Conservation (phyloP, 208 protist species). For the Wallacemonas sp. region DNA sequence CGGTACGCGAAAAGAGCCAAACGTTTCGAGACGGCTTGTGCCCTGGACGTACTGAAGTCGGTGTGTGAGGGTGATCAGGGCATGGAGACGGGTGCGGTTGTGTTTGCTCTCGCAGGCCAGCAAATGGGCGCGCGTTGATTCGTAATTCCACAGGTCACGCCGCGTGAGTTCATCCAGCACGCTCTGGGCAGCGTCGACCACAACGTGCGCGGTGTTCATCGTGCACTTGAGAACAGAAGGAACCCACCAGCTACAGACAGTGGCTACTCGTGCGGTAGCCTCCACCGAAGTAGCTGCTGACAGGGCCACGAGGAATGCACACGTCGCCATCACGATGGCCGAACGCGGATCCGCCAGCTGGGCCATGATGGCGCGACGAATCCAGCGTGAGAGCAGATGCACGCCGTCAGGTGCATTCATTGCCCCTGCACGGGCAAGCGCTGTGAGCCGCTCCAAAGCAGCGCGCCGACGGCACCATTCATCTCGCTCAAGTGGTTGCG, state of each 20-base stretch:
- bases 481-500: constrained; percentile 1
- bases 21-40: constrained; percentile 22
- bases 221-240: constrained; percentile 33
- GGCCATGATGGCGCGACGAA: constrained; percentile 14
- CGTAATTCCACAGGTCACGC: constrained; percentile 34
- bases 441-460: constrained; percentile 26
- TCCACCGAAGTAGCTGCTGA: constrained; percentile 10
- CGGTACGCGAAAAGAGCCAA: constrained; percentile 29
- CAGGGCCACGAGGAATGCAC: constrained; percentile 16
- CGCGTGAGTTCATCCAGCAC: constrained; percentile 28
- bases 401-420: constrained; percentile 25
- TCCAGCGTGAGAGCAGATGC: constrained; percentile 33
- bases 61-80: constrained; percentile 27
- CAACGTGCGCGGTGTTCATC: constrained; percentile 17
- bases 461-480: constrained; percentile 26
- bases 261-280: not conserved
- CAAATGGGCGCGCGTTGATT: constrained; percentile 37
- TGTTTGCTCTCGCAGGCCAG: constrained; percentile 39
- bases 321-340: constrained; percentile 18
- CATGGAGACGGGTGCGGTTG: constrained; percentile 33
- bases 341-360: constrained; percentile 47
- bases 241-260: constrained; percentile 51
- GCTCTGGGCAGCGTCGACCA: constrained; percentile 20
- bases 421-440: constrained; percentile 27
- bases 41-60: constrained; percentile 40